A percentile compares a stretch with the other conserved stretches of the same genome.
Evolutionary conservation across 1,284 basidiomycete species (phyloP).

Genomic region (Ganoderma multipileum): DNA sequence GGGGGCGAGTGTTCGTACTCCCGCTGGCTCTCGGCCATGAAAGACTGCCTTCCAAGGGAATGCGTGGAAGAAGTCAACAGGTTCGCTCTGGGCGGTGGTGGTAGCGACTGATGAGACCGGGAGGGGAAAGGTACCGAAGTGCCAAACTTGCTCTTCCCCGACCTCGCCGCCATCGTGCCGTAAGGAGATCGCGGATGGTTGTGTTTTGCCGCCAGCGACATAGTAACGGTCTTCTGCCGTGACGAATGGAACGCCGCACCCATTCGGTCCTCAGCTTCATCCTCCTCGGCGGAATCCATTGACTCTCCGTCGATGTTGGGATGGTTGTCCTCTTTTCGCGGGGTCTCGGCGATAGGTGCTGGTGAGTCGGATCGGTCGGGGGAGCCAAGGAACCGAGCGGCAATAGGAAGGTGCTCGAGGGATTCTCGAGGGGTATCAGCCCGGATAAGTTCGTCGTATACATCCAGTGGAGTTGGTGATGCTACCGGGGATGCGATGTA

Average conservation of each 20-base stretch:
- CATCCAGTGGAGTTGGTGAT: conserved; percentile 63
- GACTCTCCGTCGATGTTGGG: conserved; percentile 78
- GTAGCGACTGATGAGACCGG: conserved; percentile 81
- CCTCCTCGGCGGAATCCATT: conserved; percentile 74
- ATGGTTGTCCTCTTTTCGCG: conserved; percentile 49
- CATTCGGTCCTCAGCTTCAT: conserved; percentile 61
- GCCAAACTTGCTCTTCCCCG: conserved; percentile 46
- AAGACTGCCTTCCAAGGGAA: conserved; percentile 70
- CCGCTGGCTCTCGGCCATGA: conserved; percentile 49
- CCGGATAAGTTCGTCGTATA: conserved; percentile 62
- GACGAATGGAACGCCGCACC: conserved; percentile 53
- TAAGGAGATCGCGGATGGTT: conserved; percentile 82
- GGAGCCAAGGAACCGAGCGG: conserved; percentile 84
- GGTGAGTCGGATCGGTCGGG: conserved; percentile 62
- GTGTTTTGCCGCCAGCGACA: conserved; percentile 56
- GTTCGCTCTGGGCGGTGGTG: conserved; percentile 66
- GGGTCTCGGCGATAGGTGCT: conserved; percentile 37
- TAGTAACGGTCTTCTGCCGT: conserved; percentile 42
- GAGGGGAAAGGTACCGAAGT: conserved; percentile 74
- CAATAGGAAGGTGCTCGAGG: conserved; percentile 85
- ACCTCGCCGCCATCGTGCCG: conserved; percentile 53
- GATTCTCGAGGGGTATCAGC: conserved; percentile 72
- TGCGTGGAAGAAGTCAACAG: conserved; percentile 66
- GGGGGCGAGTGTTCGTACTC: conserved; percentile 45
- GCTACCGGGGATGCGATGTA: conserved; percentile 60